phyloP scores from a whole-genome alignment of 1,284 basidiomycete genomes.

The Fistulinella cinereoalba region DNA sequence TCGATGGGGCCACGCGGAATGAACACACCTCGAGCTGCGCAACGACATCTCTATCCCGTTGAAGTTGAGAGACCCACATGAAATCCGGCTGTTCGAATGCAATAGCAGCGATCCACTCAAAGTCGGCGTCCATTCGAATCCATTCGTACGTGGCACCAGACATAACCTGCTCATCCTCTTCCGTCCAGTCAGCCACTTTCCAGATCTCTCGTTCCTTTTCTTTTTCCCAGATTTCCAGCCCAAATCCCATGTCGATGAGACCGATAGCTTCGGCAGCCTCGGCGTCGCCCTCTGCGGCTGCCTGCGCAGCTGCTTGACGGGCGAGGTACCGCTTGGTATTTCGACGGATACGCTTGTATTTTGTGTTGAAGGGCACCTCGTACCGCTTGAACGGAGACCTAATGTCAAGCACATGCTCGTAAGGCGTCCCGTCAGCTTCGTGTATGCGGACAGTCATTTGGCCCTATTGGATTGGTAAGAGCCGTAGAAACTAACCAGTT shows the following conservation, averaged over 20 bases:
- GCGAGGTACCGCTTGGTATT: slow-evolving; percentile 95
- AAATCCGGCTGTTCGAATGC: slow-evolving; percentile 96
- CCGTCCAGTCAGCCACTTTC: slow-evolving; percentile 98
- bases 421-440: slow-evolving; percentile 98
- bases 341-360: slow-evolving; percentile 94
- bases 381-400: slow-evolving; percentile 85
- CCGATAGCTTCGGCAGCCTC: slow-evolving; percentile 93
- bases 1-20: background rate
- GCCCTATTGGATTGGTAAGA: slow-evolving; percentile 48
- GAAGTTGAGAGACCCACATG: slow-evolving; percentile 98
- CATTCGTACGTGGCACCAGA: slow-evolving; percentile 96
- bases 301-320: slow-evolving; percentile 88
- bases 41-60: slow-evolving; percentile 96
- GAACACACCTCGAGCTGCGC: slow-evolving; percentile 87
- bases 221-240: slow-evolving; percentile 96
- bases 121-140: slow-evolving; percentile 99
- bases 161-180: slow-evolving; percentile 93
- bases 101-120: slow-evolving; percentile 95
- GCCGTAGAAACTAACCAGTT: background rate
- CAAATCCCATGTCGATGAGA: slow-evolving; percentile 93
- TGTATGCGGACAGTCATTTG: slow-evolving; percentile 99
- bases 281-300: slow-evolving; percentile 85
- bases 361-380: slow-evolving; percentile 99
- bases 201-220: slow-evolving; percentile 89
- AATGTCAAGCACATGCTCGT: slow-evolving; percentile 97